Evolutionary conservation across 805 yeast species (phyloP).

Genomic region (Diddensiella caesifluorescens): DNA sequence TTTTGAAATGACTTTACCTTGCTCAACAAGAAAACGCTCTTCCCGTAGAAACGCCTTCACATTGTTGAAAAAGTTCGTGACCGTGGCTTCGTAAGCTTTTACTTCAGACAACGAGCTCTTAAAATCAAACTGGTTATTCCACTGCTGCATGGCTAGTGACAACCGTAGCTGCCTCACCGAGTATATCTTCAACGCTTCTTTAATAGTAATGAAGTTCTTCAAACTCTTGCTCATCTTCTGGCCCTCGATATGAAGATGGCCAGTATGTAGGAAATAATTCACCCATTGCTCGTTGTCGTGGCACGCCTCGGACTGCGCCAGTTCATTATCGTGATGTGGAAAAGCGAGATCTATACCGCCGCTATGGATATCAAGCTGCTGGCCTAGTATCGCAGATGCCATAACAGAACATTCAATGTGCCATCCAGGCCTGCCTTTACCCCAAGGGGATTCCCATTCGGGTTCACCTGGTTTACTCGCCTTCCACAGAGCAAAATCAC

Average conservation of each 20-base stretch:
- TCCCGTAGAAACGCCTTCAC: constrained; percentile 79
- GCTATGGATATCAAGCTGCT: constrained; percentile 84
- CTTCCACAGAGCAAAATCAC: constrained; percentile 97
- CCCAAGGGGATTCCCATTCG: constrained; percentile 94
- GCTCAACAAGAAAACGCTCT: constrained; percentile 44
- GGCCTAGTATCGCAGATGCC: constrained; percentile 88
- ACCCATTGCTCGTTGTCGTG: constrained; percentile 92
- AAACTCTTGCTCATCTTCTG: constrained; percentile 96
- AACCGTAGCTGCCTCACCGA: constrained; percentile 80
- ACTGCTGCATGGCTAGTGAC: constrained; percentile 83
- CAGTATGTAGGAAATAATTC: constrained; percentile 92
- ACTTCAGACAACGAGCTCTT: constrained; percentile 79
- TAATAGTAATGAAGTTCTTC: constrained; percentile 91
- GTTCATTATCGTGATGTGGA: constrained; percentile 98
- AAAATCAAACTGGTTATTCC: constrained; percentile 92
- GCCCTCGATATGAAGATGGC: constrained; percentile 97
- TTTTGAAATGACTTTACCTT: constrained; percentile 54
- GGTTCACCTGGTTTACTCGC: constrained; percentile 97
- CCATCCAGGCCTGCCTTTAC: constrained; percentile 98
- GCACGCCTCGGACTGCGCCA: constrained; percentile 95
- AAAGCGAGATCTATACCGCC: constrained; percentile 97
- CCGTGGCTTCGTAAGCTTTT: constrained; percentile 62
- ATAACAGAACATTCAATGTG: constrained; percentile 98
- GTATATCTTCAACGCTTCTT: constrained; percentile 72
- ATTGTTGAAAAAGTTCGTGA: constrained; percentile 74